Evolutionary conservation across 2,329 filamentous ascomycete genomes (phyloP).

Genomic region (Xylaria sp.): DNA sequence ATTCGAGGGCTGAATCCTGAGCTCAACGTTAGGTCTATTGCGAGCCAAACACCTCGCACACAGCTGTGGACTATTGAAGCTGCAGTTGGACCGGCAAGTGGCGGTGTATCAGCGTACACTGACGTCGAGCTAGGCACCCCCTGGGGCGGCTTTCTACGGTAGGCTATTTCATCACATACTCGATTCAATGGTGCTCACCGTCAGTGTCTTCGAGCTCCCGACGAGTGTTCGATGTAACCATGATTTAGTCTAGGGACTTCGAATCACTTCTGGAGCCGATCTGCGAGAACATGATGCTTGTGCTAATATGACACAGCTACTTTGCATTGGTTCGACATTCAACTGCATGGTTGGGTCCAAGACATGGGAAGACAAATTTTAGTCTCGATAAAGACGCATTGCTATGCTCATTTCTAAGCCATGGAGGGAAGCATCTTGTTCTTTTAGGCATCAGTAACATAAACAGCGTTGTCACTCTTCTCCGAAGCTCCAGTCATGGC

Average conservation of each 20-base stretch:
- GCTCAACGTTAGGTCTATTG: slow-evolving; percentile 63
- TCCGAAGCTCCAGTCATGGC: slow-evolving; percentile 73
- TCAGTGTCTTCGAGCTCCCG: not conserved
- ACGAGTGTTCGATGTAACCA: slow-evolving; percentile 17
- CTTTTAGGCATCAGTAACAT: slow-evolving; percentile 82
- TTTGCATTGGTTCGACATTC: slow-evolving; percentile 84
- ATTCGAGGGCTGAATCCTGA: slow-evolving; percentile 68
- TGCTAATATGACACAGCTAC: slow-evolving; percentile 65
- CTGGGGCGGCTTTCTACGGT: slow-evolving; percentile 66
- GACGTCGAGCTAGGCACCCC: slow-evolving; percentile 71
- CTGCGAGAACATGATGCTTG: slow-evolving; percentile 4
- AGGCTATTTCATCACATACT: slow-evolving; percentile 43
- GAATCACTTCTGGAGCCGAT: not conserved
- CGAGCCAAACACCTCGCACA: slow-evolving; percentile 75
- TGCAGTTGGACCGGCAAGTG: slow-evolving; percentile 66
- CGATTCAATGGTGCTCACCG: not conserved
- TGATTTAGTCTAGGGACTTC: slow-evolving; percentile 5
- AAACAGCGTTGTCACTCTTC: slow-evolving; percentile 74
- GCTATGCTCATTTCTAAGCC: slow-evolving; percentile 79
- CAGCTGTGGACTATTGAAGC: slow-evolving; percentile 76
- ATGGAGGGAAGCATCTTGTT: slow-evolving; percentile 78
- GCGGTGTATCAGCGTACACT: slow-evolving; percentile 67
- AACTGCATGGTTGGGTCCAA: slow-evolving; percentile 88
- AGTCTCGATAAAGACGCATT: slow-evolving; percentile 80
- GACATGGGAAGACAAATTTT: slow-evolving; percentile 78